Percentiles rank a stretch among this genome's conserved stretches.
phyloP scores from a whole-genome alignment of 2,329 filamentous ascomycete genomes.

The Ramularia endophylla region DNA sequence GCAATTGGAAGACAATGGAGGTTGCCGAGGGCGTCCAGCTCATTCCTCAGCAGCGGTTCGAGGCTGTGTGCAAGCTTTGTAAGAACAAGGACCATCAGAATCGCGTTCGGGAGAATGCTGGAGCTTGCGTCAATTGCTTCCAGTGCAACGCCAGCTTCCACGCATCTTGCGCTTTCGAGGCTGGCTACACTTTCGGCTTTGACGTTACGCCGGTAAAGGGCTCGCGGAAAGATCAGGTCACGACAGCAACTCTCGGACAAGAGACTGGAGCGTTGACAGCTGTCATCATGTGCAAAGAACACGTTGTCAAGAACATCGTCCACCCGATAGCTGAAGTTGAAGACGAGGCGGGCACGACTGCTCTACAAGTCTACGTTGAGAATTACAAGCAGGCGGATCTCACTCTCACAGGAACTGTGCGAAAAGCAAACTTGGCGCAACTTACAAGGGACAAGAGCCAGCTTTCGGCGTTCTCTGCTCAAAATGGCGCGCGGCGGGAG shows the following conservation, averaged over 20 bases:
- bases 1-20: constrained; percentile 72
- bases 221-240: constrained; percentile 74
- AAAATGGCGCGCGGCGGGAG: constrained; percentile 35
- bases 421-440: constrained; percentile 77
- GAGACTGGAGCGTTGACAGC: constrained; percentile 82
- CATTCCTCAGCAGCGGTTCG: constrained; percentile 66
- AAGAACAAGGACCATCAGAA: constrained; percentile 50
- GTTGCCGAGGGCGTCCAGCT: constrained; percentile 86
- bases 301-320: constrained; percentile 62
- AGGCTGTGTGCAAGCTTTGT: constrained; percentile 78
- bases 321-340: constrained; percentile 74
- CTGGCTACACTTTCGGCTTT: constrained; percentile 79
- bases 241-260: constrained; percentile 70
- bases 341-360: constrained; percentile 65
- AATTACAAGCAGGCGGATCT: constrained; percentile 95
- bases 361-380: constrained; percentile 77
- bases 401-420: constrained; percentile 81
- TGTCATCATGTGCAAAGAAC: constrained; percentile 85
- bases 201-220: constrained; percentile 87
- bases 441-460: constrained; percentile 48
- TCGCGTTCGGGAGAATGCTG: constrained; percentile 31
- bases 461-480: constrained; percentile 24
- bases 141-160: constrained; percentile 70
- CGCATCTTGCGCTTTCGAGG: constrained; percentile 82
- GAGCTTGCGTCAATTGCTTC: constrained; percentile 81